Evolutionary conservation across 2,329 filamentous ascomycete species (phyloP).

Genomic region (Phaeomoniella chlamydospora): DNA sequence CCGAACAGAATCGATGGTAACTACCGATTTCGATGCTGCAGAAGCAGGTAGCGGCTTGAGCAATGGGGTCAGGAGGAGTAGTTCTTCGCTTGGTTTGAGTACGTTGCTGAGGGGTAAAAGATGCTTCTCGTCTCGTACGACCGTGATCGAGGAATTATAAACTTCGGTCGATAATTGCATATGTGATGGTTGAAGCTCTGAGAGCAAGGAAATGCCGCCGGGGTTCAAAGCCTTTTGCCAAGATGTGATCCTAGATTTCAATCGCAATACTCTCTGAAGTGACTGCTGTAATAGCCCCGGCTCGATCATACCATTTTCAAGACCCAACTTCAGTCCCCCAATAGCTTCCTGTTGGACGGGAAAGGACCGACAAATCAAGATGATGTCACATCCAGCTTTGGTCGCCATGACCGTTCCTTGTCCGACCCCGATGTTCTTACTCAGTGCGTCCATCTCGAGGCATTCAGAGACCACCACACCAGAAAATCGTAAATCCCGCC

Average conservation of each 20-base stretch:
- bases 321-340: conserved; percentile 71
- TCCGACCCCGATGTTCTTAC: conserved; percentile 91
- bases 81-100: conserved; percentile 70
- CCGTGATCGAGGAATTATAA: conserved; percentile 85
- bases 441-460: conserved; percentile 89
- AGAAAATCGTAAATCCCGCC: conserved; percentile 78
- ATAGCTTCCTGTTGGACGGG: conserved; percentile 85
- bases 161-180: conserved; percentile 67
- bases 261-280: conserved; percentile 57
- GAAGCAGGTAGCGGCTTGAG: conserved; percentile 89
- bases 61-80: conserved; percentile 76
- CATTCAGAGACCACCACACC: conserved; percentile 93
- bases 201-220: conserved; percentile 59
- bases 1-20: conserved; percentile 33
- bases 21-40: conserved; percentile 60
- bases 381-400: conserved; percentile 85
- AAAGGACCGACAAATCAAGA: conserved; percentile 77
- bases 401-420: conserved; percentile 96
- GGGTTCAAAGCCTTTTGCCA: conserved; percentile 90
- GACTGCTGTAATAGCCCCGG: conserved; percentile 69
- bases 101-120: conserved; percentile 70
- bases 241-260: conserved; percentile 76
- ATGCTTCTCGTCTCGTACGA: conserved; percentile 79
- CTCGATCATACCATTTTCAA: conserved; percentile 81
- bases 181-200: conserved; percentile 70